Percentiles rank a stretch among this genome's conserved stretches.
These are phyloP conservation scores for Raffaelea arxii DNA, from an alignment of 2,329 filamentous ascomycete species.

Conservation along the genomic window DNA sequence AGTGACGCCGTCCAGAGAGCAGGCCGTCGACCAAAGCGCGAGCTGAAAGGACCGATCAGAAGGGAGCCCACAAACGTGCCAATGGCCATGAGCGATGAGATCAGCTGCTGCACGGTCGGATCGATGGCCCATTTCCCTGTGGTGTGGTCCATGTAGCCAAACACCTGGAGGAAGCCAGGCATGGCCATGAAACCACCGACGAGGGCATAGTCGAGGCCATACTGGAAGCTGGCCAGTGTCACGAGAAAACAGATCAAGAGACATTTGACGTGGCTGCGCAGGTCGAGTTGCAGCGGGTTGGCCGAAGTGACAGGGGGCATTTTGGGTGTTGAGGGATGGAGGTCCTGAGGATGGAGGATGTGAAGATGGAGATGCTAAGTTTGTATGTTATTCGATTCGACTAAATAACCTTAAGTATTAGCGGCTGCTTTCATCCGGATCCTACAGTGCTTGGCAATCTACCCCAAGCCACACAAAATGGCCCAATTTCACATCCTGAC, in stretches of 20 bases:
- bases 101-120: conserved; percentile 24
- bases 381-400: too few species aligned
- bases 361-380: too few species aligned
- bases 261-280: conserved; percentile 20
- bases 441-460: too few species aligned
- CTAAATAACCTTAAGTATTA: too few species aligned
- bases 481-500: too few species aligned
- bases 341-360: too few species aligned
- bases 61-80: conserved; percentile 23
- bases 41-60: conserved; percentile 20
- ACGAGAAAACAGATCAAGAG: conserved; percentile 19
- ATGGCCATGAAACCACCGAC: conserved; percentile 25
- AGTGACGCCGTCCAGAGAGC: conserved; percentile 19
- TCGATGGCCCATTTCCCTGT: conserved; percentile 20
- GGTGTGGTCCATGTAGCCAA: conserved; percentile 20
- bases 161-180: conserved; percentile 24
- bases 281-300: conserved; percentile 19
- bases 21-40: conserved; percentile 16
- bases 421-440: too few species aligned
- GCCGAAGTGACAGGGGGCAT: conserved; percentile 13
- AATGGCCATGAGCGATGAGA: conserved; percentile 24
- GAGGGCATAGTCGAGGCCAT: conserved; percentile 24
- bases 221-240: conserved; percentile 23
- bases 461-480: too few species aligned
- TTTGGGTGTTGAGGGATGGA: too few species aligned